Evolutionary conservation across 2,329 filamentous ascomycete genomes (phyloP), one percentile per base, ranked within the genome.

Genomic region (Fusarium fracticaudum): DNA sequence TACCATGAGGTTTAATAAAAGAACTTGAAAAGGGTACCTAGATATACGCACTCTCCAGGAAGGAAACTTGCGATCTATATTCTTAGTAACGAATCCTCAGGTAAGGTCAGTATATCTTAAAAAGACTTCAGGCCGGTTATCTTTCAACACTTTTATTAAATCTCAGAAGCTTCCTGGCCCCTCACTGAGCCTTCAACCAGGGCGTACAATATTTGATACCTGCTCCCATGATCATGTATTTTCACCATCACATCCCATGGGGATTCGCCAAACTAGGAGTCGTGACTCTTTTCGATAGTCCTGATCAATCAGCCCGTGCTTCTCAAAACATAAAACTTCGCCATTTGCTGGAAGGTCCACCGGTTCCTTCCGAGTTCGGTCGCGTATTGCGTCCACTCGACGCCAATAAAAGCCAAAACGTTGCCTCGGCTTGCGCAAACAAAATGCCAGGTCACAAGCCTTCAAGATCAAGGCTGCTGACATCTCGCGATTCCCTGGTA

Each of bases 401-500:
- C 14, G 35, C 14, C 24, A 26, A 7, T 22, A 14, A 37, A 14
- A 38, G 33, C 2, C 35, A 54, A 9, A 37, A 26, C 6, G 20
- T 54, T 38, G 50, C 24, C 33, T 54, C 6, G 4, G 33, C 24
- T 38, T 40, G 35, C 8, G 15, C 24, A 40, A 40, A 40, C 35
- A 29, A 29, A 54, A 54, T 6, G 24, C 14, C 35, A n/a, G 29
- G 24, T n/a, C 35, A 40, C 14, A 10, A 8, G 14, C 35, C 11
- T 18, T 11, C 13, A 53, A 20, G 3, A 40, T 75, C 41, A 80
- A 24, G 71, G 69, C 31, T 67, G 68, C 51, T 81, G 80, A 47
- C 78, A 80, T 63, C 80, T 73, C 4, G 75, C 71, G 24, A 82
- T 38, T 26, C 77, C 80, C 44, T 82, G 80, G 53, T 81, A 81